Evolutionary conservation across 1,284 basidiomycete genomes (phyloP).

Genomic region (Pseudozyma sp.): DNA sequence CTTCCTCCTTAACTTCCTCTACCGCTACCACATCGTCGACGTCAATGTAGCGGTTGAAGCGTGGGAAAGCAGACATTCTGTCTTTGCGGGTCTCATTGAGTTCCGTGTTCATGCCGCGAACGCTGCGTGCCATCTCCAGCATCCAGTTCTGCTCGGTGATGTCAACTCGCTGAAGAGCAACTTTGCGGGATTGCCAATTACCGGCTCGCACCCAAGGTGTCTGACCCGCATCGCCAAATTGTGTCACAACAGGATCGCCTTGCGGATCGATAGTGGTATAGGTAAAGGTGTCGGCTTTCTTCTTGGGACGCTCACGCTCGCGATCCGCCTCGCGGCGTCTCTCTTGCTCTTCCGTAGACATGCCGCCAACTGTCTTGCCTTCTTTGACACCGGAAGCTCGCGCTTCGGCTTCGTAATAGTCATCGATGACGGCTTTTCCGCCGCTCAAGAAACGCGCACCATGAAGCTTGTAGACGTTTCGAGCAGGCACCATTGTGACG

Average conservation of each 20-base stretch:
- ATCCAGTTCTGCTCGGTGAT: conserved; percentile 68
- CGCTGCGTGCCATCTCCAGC: conserved; percentile 65
- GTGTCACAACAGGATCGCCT: conserved; percentile 60
- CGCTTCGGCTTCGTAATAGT: conserved; percentile 90
- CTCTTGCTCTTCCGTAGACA: conserved; percentile 55
- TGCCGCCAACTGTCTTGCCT: conserved; percentile 62
- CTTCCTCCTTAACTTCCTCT: conserved; percentile 22
- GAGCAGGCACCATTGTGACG: conserved; percentile 90
- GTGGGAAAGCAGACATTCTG: conserved; percentile 50
- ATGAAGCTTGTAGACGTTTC: conserved; percentile 93
- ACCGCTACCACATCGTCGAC: conserved; percentile 21
- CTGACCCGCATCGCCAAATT: conserved; percentile 65
- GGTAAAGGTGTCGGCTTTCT: conserved; percentile 56
- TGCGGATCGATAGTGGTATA: conserved; percentile 59
- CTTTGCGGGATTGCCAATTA: conserved; percentile 51
- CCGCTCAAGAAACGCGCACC: conserved; percentile 89
- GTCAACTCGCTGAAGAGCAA: conserved; percentile 55
- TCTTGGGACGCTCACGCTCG: conserved; percentile 54
- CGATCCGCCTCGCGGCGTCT: conserved; percentile 54
- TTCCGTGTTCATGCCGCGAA: conserved; percentile 64
- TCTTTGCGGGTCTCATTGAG: conserved; percentile 58
- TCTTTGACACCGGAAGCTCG: conserved; percentile 71
- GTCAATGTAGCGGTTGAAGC: conserved; percentile 45
- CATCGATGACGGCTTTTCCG: conserved; percentile 89
- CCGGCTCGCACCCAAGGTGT: conserved; percentile 63